These are phyloP conservation scores for Phaeosphaeria sp. DNA, from an alignment of 2,329 filamentous ascomycete species.

Conservation along the genomic window DNA sequence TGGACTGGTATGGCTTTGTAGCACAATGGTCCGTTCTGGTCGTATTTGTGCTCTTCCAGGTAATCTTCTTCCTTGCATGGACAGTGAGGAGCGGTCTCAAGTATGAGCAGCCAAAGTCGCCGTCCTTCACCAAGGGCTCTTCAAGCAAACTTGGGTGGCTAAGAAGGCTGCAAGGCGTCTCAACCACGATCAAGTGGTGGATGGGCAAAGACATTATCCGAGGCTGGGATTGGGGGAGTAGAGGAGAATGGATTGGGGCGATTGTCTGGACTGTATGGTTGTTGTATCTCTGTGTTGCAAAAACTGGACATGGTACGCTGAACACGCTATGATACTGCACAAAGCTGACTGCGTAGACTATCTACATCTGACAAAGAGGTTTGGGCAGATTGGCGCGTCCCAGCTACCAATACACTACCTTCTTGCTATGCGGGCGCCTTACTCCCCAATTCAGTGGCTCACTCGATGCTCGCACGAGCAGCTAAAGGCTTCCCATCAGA, in stretches of 20 bases:
- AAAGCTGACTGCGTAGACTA: conserved; percentile 56
- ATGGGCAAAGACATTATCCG: conserved; percentile 52
- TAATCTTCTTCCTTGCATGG: conserved; percentile 47
- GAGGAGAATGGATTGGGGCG: conserved; percentile 58
- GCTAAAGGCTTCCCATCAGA: conserved; percentile 64
- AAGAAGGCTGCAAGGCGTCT: conserved; percentile 25
- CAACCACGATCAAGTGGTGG: conserved; percentile 50
- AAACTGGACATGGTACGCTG: conserved; percentile 61
- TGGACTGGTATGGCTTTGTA: conserved; percentile 62
- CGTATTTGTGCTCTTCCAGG: conserved; percentile 52
- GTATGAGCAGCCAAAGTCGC: conserved; percentile 50
- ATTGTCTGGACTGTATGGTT: conserved; percentile 61
- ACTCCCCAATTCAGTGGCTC: conserved; percentile 58
- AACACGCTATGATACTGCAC: background rate
- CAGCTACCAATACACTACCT: conserved; percentile 66
- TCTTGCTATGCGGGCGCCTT: conserved; percentile 59
- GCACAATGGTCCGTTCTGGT: conserved; percentile 62
- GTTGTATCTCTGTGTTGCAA: conserved; percentile 55
- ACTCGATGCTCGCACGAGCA: conserved; percentile 62
- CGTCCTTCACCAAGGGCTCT: conserved; percentile 47
- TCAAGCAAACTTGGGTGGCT: conserved; percentile 32
- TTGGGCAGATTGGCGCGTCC: conserved; percentile 65
- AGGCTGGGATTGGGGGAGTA: conserved; percentile 58
- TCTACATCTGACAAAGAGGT: conserved; percentile 67
- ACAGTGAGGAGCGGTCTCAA: conserved; percentile 31